These are phyloP conservation scores for Cruciata laevipes DNA, from an alignment of 257 asterid genomes.

Conservation along the genomic window DNA sequence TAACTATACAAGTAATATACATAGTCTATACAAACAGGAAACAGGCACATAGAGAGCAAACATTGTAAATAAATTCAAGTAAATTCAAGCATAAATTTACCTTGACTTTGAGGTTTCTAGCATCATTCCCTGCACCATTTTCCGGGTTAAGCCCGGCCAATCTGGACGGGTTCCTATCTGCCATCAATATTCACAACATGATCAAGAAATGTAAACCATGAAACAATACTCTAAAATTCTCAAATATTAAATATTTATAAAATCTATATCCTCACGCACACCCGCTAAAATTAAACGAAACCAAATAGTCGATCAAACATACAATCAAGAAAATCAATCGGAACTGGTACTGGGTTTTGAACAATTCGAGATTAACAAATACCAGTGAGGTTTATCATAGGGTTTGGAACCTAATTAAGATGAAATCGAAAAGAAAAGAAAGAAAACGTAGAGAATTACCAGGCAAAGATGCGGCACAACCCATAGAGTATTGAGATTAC, in stretches of 20 bases:
- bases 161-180: conserved; percentile 39
- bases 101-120: conserved; percentile 45
- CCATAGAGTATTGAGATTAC: conserved; percentile 39
- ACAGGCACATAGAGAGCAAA: neutral
- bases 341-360: neutral
- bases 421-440: neutral
- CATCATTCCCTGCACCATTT: conserved; percentile 28
- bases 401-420: neutral
- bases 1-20: neutral
- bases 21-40: neutral
- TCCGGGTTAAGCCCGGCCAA: conserved; percentile 35
- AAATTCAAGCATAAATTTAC: conserved; percentile 10
- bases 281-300: neutral
- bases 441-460: conserved; percentile 31
- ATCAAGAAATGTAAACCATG: neutral
- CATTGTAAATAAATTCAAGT: neutral
- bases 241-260: neutral
- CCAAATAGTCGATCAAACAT: neutral
- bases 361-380: neutral
- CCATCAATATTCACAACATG: conserved; percentile 3
- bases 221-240: neutral
- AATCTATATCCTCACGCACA: neutral
- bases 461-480: conserved; percentile 73
- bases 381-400: neutral
- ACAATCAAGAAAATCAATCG: neutral